Evolutionary conservation across 2,329 filamentous ascomycete genomes (phyloP).

Genomic region (Venturia oleaginea): DNA sequence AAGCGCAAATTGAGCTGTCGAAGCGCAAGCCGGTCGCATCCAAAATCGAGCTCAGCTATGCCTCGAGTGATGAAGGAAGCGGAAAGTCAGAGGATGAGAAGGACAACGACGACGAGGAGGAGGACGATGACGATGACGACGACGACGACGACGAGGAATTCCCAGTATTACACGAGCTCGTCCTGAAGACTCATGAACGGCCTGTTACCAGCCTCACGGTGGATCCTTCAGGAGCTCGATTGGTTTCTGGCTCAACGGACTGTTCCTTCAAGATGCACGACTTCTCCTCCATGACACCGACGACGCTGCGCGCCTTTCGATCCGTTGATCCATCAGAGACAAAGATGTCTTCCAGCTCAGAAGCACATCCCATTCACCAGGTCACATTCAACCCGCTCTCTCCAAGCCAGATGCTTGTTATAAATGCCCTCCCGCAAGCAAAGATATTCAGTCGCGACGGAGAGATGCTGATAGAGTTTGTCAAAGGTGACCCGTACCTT

Average conservation of each 20-base stretch:
- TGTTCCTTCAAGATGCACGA: conserved; percentile 90
- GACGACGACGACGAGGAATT: conserved; percentile 76
- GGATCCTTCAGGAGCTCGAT: conserved; percentile 73
- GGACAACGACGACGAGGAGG: conserved; percentile 35
- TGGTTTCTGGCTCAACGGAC: conserved; percentile 87
- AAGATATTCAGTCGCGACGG: conserved; percentile 86
- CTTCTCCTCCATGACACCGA: conserved; percentile 90
- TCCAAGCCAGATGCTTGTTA: conserved; percentile 71
- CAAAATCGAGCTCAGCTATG: conserved; percentile 4
- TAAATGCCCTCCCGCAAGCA: conserved; percentile 82
- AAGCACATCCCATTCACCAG: conserved; percentile 82
- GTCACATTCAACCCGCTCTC: conserved; percentile 78
- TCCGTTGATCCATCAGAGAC: conserved; percentile 69
- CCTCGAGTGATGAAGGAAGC: conserved; percentile 4
- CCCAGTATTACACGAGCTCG: conserved; percentile 84
- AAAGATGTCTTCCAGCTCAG: conserved; percentile 60
- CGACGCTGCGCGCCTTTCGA: conserved; percentile 87
- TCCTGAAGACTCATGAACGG: conserved; percentile 85
- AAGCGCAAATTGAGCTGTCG: conserved; percentile 15
- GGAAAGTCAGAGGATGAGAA: conserved; percentile 19
- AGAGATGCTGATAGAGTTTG: conserved; percentile 74
- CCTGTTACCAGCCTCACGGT: conserved; percentile 76
- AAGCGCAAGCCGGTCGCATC: conserved; percentile 7
- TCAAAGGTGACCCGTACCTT: conserved; percentile 97
- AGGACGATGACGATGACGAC: conserved; percentile 51